Percentiles rank a stretch among this genome's conserved stretches.
These are phyloP conservation scores for Puccinia polysora DNA, from an alignment of 1,284 basidiomycete genomes.

Conservation along the genomic window DNA sequence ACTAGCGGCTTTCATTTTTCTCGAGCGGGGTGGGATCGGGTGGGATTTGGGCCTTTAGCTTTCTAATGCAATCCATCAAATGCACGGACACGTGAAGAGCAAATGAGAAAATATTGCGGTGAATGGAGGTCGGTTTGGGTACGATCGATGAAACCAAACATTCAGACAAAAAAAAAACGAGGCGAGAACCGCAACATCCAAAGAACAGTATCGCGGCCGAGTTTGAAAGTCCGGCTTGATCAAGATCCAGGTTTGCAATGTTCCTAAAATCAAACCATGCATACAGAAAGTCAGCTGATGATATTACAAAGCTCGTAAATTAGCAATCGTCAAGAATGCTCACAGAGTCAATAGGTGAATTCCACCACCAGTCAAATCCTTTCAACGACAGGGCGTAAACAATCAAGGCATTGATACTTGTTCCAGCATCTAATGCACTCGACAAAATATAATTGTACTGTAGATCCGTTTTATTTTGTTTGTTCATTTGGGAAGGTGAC, in stretches of 20 bases:
- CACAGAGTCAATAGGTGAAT: slow-evolving; percentile 28
- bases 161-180: too few relatives aligned
- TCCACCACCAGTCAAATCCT: slow-evolving; percentile 37
- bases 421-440: slow-evolving; percentile 50
- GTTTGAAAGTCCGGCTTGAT: background rate
- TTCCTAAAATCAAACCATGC: background rate
- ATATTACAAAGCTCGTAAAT: too few relatives aligned
- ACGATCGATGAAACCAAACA: too few relatives aligned
- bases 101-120: too few relatives aligned
- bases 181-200: too few relatives aligned
- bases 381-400: slow-evolving; percentile 48
- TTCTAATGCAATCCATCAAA: too few relatives aligned
- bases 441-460: slow-evolving; percentile 49
- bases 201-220: background rate
- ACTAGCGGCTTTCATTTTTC: too few relatives aligned
- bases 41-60: too few relatives aligned
- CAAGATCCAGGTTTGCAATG: slow-evolving; percentile 16
- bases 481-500: too few relatives aligned
- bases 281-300: background rate
- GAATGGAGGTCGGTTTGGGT: too few relatives aligned
- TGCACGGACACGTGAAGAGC: too few relatives aligned
- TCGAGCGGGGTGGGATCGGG: too few relatives aligned
- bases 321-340: background rate
- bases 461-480: background rate
- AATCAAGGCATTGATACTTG: slow-evolving; percentile 49